Base-by-base conservation (phyloP, 352 stramenopile genomes). In the Pythium volutum region DNA sequence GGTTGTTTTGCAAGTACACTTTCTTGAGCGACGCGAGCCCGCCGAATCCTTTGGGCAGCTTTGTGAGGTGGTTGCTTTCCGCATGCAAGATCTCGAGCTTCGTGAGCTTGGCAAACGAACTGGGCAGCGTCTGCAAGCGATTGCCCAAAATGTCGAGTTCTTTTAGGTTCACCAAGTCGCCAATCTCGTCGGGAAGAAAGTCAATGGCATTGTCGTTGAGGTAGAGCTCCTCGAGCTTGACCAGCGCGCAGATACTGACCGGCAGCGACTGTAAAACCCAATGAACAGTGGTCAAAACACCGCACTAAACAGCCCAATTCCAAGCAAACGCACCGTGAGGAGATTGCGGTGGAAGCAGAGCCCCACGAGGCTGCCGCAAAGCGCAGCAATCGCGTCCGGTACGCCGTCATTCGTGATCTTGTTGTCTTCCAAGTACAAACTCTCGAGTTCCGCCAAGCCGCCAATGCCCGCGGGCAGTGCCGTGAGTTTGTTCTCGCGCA, bases 361-460 rank as follows among this genome's bases (percentile, higher is more conserved):
- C 0, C 87, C 85, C 8, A 75, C 70, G 16, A 96, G 47, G 4
- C 34, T 74, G n/a, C 61, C 42, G 5, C 69, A 63, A 1, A 93
- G 71, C 9, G 73, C 60, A 2, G 62, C 67, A 34, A 96, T 73
- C 18, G 63, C 60, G 18, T 76, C 55, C 0, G 85, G 85, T 55
- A 96, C 79, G 7, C 83, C 77, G 4, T 75, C 67, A 10, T 60
- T 67, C 20, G 79, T 88, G 45, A 96, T 57, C 33, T 83, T 69
- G 54, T 96, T 96, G 62, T 94, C 85, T 75, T 96, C 87, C 27
- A 96, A 66, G 27, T 94, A 96, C 15, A 96, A 33, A 52, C 76
- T 88, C 67, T 96, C 85, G 22, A 96, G 75, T 22, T 84, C 72
- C 8, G 67, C 53, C 0, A 93, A 67, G 7, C 86, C 58, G 14